Evolutionary conservation across 169 alveolate species (phyloP).

Genomic region (Plasmodium gaboni): DNA sequence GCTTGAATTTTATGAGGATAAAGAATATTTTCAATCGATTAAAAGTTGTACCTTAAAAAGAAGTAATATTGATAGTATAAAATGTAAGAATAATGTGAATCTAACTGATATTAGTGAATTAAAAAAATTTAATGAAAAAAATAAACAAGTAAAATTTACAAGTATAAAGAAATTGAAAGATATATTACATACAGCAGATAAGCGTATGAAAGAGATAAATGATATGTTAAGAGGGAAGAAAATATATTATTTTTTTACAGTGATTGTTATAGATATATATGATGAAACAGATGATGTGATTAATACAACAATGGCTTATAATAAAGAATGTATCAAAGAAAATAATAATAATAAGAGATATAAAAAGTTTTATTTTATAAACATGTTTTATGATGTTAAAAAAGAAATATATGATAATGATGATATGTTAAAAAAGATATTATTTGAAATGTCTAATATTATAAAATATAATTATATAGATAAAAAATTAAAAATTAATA

Average conservation of each 20-base stretch:
- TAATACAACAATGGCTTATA: not conserved
- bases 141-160: constrained; percentile 26
- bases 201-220: constrained; percentile 8
- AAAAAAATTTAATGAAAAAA: constrained; percentile 45
- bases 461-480: constrained; percentile 11
- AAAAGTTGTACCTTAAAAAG: constrained; percentile 65
- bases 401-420: not conserved
- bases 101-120: constrained; percentile 14
- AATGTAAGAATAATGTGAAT: not conserved
- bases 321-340: not conserved
- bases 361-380: constrained; percentile 32
- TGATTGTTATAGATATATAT: constrained; percentile 19
- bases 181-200: constrained; percentile 33
- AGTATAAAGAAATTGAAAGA: constrained; percentile 54
- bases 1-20: constrained; percentile 36
- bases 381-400: constrained; percentile 29
- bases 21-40: constrained; percentile 39
- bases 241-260: constrained; percentile 22
- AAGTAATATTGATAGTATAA: constrained; percentile 4
- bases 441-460: constrained; percentile 17
- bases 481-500: constrained; percentile 9
- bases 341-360: constrained; percentile 4
- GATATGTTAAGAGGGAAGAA: constrained; percentile 9
- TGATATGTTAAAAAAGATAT: not conserved
- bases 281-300: constrained; percentile 5